Percentiles rank a stretch among this genome's conserved stretches.
These are phyloP conservation scores for Termitomyces eurrhizus DNA, from an alignment of 768 basidiomycete genomes.

Conservation along the genomic window DNA sequence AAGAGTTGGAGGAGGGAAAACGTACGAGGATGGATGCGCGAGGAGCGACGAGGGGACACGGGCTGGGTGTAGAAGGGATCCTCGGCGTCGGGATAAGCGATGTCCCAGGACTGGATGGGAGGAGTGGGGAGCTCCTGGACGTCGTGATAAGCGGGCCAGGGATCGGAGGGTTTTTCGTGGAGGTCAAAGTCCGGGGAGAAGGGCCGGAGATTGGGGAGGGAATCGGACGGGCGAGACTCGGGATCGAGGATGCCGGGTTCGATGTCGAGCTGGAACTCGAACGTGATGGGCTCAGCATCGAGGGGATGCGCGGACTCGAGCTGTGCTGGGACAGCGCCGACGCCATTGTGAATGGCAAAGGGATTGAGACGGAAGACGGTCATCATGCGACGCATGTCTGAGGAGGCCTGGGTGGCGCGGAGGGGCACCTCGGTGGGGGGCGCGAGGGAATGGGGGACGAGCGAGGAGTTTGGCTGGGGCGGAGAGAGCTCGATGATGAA, in stretches of 20 bases:
- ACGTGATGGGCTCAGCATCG: slow-evolving; percentile 54
- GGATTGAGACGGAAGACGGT: slow-evolving; percentile 73
- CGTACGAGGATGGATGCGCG: slow-evolving; percentile 14
- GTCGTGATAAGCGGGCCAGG: slow-evolving; percentile 15
- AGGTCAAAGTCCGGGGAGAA: slow-evolving; percentile 39
- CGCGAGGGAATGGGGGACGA: slow-evolving; percentile 36
- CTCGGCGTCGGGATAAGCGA: slow-evolving; percentile 14
- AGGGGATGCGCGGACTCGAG: slow-evolving; percentile 55
- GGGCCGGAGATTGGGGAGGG: slow-evolving; percentile 21
- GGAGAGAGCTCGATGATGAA: slow-evolving; percentile 44
- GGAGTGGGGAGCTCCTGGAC: background rate
- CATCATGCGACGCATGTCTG: slow-evolving; percentile 75
- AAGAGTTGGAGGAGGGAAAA: background rate
- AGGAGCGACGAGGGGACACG: slow-evolving; percentile 2
- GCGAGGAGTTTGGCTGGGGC: slow-evolving; percentile 14
- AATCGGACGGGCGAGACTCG: slow-evolving; percentile 6
- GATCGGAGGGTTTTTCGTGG: slow-evolving; percentile 13
- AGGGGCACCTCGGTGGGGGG: slow-evolving; percentile 67
- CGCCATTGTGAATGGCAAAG: slow-evolving; percentile 60
- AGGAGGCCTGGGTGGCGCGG: slow-evolving; percentile 69
- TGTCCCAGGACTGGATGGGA: slow-evolving; percentile 14
- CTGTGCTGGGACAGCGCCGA: slow-evolving; percentile 28
- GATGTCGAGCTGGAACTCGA: slow-evolving; percentile 62
- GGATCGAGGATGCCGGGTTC: slow-evolving; percentile 18
- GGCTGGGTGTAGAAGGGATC: slow-evolving; percentile 8